Evolutionary conservation across 2,329 filamentous ascomycete genomes (phyloP).

Genomic region (Hymenoscyphus infarciens): DNA sequence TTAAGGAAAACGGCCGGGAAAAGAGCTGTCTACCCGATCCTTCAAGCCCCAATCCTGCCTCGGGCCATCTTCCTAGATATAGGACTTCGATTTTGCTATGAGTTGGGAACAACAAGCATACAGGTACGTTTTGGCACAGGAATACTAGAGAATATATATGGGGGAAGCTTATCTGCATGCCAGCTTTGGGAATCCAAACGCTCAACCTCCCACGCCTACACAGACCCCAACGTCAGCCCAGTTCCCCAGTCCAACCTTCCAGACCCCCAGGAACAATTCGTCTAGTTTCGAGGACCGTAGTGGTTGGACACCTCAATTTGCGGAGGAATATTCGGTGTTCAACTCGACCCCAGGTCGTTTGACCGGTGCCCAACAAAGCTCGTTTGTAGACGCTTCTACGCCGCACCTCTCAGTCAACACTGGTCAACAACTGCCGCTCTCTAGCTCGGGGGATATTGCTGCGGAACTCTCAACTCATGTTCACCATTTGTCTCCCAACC

Average conservation of each 20-base stretch:
- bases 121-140: constrained; percentile 43
- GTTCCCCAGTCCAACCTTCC: constrained; percentile 53
- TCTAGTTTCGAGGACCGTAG: constrained; percentile 47
- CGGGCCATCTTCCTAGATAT: constrained; percentile 16
- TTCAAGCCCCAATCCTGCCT: constrained; percentile 25
- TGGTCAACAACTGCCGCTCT: constrained; percentile 48
- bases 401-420: constrained; percentile 22
- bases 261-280: constrained; percentile 51
- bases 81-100: constrained; percentile 50
- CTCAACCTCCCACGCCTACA: constrained; percentile 56
- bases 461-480: constrained; percentile 57
- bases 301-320: constrained; percentile 59
- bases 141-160: not conserved
- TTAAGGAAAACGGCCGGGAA: constrained; percentile 12
- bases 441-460: constrained; percentile 44
- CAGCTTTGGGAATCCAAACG: constrained; percentile 62
- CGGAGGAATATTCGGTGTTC: constrained; percentile 64
- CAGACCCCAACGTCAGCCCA: constrained; percentile 52
- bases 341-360: constrained; percentile 60
- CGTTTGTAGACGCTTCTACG: constrained; percentile 30
- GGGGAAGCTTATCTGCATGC: constrained; percentile 32
- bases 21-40: constrained; percentile 7
- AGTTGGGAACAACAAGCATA: constrained; percentile 55
- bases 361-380: constrained; percentile 30
- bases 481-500: constrained; percentile 55